Evolutionary conservation across 805 yeast species (phyloP).

Genomic region (Wickerhamomyces tratensis): DNA sequence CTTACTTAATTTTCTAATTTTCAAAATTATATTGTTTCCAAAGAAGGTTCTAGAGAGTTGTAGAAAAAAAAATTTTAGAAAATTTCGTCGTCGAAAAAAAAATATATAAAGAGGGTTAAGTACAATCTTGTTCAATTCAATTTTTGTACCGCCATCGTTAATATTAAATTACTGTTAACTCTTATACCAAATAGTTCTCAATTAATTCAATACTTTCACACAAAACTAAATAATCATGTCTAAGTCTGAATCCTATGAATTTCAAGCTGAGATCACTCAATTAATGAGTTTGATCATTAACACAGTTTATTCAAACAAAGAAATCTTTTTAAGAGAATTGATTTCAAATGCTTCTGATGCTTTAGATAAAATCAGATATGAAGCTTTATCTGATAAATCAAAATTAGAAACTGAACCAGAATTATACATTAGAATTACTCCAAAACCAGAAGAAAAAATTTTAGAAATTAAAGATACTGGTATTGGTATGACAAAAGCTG

Average conservation of each 20-base stretch:
- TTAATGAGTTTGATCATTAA: constrained; percentile 99
- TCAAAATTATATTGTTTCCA: not conserved
- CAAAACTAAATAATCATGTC: not conserved
- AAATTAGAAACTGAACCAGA: constrained; percentile 93
- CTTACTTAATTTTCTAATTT: too few species aligned
- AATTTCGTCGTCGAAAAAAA: not conserved
- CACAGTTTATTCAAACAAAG: constrained; percentile 99
- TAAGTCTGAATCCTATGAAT: constrained; percentile 74
- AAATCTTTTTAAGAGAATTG: constrained; percentile 97
- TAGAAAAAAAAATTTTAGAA: too few species aligned
- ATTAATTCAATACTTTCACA: too few species aligned
- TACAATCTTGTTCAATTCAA: too few species aligned
- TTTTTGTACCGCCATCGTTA: too few species aligned
- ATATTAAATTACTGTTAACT: too few species aligned
- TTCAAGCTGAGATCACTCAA: constrained; percentile 99
- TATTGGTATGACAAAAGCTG: constrained; percentile 99
- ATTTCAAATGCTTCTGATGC: constrained; percentile 99
- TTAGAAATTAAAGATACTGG: constrained; percentile 98
- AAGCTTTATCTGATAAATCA: constrained; percentile 86
- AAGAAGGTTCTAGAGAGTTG: not conserved
- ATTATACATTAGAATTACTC: constrained; percentile 94
- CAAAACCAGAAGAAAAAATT: constrained; percentile 88
- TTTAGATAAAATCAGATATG: constrained; percentile 95
- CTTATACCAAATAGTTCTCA: not conserved
- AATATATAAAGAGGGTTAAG: too few species aligned